Evolutionary conservation across 2,329 filamentous ascomycete species (phyloP).

Genomic region (Cryoendolithus antarcticus): DNA sequence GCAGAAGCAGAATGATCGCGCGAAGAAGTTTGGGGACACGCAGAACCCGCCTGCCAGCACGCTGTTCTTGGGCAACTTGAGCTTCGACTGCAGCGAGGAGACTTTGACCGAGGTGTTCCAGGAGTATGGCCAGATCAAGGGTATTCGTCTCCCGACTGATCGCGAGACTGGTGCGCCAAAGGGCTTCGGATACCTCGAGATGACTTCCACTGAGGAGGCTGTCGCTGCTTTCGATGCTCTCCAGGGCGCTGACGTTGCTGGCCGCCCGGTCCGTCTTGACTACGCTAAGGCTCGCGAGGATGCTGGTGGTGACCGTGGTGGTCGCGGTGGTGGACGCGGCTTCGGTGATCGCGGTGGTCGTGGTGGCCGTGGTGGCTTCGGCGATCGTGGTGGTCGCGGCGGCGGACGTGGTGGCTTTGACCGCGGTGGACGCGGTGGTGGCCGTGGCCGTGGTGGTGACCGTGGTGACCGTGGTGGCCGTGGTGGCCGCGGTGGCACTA

Average conservation of each 20-base stretch:
- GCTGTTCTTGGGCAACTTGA: slow-evolving; percentile 82
- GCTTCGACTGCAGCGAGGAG: slow-evolving; percentile 72
- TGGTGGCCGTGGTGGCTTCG: slow-evolving; percentile 30
- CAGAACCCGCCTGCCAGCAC: slow-evolving; percentile 72
- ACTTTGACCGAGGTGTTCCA: slow-evolving; percentile 61
- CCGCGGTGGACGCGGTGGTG: slow-evolving; percentile 28
- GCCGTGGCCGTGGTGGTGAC: slow-evolving; percentile 37
- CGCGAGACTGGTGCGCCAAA: slow-evolving; percentile 72
- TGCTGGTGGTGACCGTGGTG: slow-evolving; percentile 30
- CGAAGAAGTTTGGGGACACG: slow-evolving; percentile 61
- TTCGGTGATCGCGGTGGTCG: slow-evolving; percentile 25
- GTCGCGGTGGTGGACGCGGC: slow-evolving; percentile 26
- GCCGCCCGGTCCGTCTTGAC: slow-evolving; percentile 71
- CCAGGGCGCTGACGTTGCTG: slow-evolving; percentile 58
- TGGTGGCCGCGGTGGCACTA: slow-evolving; percentile 34
- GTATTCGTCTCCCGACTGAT: slow-evolving; percentile 80
- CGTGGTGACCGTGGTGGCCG: slow-evolving; percentile 33
- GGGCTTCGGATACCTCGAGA: slow-evolving; percentile 87
- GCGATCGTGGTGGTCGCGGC: slow-evolving; percentile 40
- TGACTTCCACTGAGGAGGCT: slow-evolving; percentile 70
- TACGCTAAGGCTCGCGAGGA: slow-evolving; percentile 56
- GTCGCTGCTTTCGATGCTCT: slow-evolving; percentile 58
- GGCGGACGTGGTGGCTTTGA: slow-evolving; percentile 11
- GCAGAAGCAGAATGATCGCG: slow-evolving; percentile 42
- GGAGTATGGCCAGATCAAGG: slow-evolving; percentile 57